A percentile compares a stretch with the other conserved stretches of the same genome.
Conservation (phyloP, 768 basidiomycete species). For the Leccinum longicurvipes region DNA sequence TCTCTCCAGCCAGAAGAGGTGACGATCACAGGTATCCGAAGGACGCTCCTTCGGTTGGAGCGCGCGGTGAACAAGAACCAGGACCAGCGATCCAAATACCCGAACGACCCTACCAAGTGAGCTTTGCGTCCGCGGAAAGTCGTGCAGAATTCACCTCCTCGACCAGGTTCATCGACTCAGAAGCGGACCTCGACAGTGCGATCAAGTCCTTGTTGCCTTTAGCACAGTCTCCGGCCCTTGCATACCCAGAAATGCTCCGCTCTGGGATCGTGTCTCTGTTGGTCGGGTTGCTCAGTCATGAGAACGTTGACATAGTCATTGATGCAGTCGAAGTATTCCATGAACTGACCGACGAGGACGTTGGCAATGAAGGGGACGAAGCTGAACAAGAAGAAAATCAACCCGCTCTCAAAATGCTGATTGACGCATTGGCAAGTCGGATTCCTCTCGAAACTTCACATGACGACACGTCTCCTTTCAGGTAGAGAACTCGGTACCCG, state of each 20-base stretch:
- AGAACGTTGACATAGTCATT: slow-evolving; percentile 96
- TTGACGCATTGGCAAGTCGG: slow-evolving; percentile 68
- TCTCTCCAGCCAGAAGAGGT: slow-evolving; percentile 57
- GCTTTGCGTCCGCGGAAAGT: slow-evolving; percentile 7
- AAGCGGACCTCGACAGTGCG: slow-evolving; percentile 87
- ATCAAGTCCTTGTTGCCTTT: slow-evolving; percentile 87
- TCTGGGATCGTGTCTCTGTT: slow-evolving; percentile 69
- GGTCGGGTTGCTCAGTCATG: slow-evolving; percentile 86
- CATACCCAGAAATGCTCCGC: slow-evolving; percentile 87
- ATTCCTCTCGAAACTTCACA: not conserved
- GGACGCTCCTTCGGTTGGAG: slow-evolving; percentile 78
- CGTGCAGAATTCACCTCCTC: slow-evolving; percentile 3
- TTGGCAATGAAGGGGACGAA: slow-evolving; percentile 72
- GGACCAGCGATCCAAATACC: slow-evolving; percentile 93
- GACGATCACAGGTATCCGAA: slow-evolving; percentile 66
- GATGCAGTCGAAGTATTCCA: slow-evolving; percentile 90
- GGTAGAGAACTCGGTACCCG: slow-evolving; percentile 81
- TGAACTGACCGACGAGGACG: slow-evolving; percentile 96
- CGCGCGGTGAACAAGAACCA: slow-evolving; percentile 92
- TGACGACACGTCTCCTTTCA: slow-evolving; percentile 30
- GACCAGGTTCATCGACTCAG: slow-evolving; percentile 94
- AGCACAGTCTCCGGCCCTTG: slow-evolving; percentile 75
- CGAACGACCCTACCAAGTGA: slow-evolving; percentile 88
- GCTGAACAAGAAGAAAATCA: slow-evolving; percentile 58
- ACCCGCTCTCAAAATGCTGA: slow-evolving; percentile 68